Conservation (phyloP, 1,139 yeast genomes). For the Candida frijolesensis region DNA sequence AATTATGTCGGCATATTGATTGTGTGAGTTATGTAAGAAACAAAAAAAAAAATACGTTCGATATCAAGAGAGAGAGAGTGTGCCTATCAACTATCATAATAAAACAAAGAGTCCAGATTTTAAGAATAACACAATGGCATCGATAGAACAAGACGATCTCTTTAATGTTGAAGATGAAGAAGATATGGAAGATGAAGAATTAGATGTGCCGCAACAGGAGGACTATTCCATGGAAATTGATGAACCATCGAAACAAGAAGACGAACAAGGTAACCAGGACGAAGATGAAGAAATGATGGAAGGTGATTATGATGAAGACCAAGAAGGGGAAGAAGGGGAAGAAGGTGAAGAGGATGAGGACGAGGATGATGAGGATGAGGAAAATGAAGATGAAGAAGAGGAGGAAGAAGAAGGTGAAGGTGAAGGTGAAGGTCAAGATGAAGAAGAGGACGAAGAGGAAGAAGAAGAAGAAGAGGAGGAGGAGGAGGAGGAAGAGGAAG, state of each 20-base stretch:
- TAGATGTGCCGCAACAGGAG: constrained; percentile 22
- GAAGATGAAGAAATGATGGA: constrained; percentile 12
- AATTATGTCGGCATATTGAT: not conserved
- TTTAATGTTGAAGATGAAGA: constrained; percentile 29
- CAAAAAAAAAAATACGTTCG: not conserved
- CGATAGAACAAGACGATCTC: constrained; percentile 26
- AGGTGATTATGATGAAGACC: constrained; percentile 32
- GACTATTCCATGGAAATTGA: constrained; percentile 25
- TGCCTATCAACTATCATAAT: not conserved
- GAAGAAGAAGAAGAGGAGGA: constrained; percentile 19
- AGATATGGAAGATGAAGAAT: constrained; percentile 20
- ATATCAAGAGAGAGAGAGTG: not conserved
- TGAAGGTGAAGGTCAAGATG: constrained; percentile 21
- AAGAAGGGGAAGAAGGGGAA: constrained; percentile 24
- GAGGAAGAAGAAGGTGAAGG: constrained; percentile 26
- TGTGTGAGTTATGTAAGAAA: not conserved
- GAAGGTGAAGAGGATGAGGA: constrained; percentile 25
- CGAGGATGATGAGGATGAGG: constrained; percentile 26
- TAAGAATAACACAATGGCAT: constrained; percentile 15
- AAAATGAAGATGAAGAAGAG: constrained; percentile 28
- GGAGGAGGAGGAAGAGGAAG: constrained; percentile 19
- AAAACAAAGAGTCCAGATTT: not conserved
- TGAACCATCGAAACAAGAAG: constrained; percentile 12
- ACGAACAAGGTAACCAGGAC: constrained; percentile 7
- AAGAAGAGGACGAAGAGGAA: constrained; percentile 21